phyloP scores from a whole-genome alignment of 768 basidiomycete species.

The Lactarius quietus region DNA sequence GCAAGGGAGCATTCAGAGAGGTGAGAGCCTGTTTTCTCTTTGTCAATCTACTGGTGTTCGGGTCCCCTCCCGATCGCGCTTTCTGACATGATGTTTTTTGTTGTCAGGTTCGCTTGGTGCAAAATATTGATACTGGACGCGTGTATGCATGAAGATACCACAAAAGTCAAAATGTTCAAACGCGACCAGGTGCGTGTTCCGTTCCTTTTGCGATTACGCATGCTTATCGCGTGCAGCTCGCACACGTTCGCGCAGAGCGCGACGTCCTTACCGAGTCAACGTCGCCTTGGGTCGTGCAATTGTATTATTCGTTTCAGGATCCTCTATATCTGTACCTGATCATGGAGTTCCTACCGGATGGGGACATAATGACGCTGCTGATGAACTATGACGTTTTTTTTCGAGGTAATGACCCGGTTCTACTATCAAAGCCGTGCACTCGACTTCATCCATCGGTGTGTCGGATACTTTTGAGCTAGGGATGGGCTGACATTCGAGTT shows the following conservation, averaged over 20 bases:
- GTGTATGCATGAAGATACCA: slow-evolving; percentile 99
- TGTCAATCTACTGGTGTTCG: too few species aligned
- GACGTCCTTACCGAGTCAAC: too few species aligned
- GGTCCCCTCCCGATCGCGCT: too few species aligned
- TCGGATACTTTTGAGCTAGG: neutral
- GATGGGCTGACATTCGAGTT: slow-evolving; percentile 16
- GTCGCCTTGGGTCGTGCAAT: too few species aligned
- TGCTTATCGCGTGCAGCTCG: too few species aligned
- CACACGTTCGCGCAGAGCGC: too few species aligned
- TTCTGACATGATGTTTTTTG: slow-evolving; percentile 2
- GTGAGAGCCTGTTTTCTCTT: slow-evolving; percentile 39
- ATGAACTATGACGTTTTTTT: slow-evolving; percentile 99
- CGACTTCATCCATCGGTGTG: slow-evolving; percentile 95
- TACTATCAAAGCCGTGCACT: slow-evolving; percentile 99
- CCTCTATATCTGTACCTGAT: too few species aligned
- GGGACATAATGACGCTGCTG: slow-evolving; percentile 99
- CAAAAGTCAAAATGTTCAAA: slow-evolving; percentile 98
- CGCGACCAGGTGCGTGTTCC: slow-evolving; percentile 84
- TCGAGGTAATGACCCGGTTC: slow-evolving; percentile 97
- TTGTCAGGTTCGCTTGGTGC: slow-evolving; percentile 93
- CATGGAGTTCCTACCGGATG: slow-evolving; percentile 95
- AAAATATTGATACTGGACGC: slow-evolving; percentile 94
- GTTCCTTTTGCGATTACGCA: slow-evolving; percentile 3
- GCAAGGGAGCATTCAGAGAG: slow-evolving; percentile 99
- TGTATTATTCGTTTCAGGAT: too few species aligned